Evolutionary conservation across 2,329 filamentous ascomycete species (phyloP).

Genomic region (Sclerotinia glacialis): DNA sequence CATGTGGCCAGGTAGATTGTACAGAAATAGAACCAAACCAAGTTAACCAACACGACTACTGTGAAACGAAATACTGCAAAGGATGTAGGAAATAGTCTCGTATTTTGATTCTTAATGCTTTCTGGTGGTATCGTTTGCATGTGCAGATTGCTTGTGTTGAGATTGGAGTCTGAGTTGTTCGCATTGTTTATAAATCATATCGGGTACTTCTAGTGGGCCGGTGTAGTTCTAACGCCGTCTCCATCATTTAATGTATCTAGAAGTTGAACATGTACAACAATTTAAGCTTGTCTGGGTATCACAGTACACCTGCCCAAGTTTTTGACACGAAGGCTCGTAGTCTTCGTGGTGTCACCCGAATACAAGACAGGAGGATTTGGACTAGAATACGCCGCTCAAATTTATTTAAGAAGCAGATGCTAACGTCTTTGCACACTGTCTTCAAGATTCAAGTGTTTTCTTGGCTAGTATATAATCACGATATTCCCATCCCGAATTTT

Average conservation of each 20-base stretch:
- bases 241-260: background rate
- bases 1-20: constrained; percentile 5
- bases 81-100: background rate
- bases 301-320: background rate
- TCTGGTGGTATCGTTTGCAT: background rate
- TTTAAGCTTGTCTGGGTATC: background rate
- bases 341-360: background rate
- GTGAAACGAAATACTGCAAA: background rate
- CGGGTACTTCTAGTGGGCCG: background rate
- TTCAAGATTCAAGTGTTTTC: constrained; percentile 29
- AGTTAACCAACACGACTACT: constrained; percentile 5
- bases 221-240: background rate
- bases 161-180: background rate
- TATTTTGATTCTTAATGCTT: background rate
- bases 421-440: constrained; percentile 27
- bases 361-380: constrained; percentile 27
- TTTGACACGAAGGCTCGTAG: background rate
- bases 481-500: constrained; percentile 35
- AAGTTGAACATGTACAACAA: background rate
- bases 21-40: constrained; percentile 13
- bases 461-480: constrained; percentile 28
- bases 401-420: constrained; percentile 24
- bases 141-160: background rate
- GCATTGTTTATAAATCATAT: constrained; percentile 1
- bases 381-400: constrained; percentile 41